Evolutionary conservation across 805 yeast genomes (phyloP).

Genomic region (Ogataea paraovalis): DNA sequence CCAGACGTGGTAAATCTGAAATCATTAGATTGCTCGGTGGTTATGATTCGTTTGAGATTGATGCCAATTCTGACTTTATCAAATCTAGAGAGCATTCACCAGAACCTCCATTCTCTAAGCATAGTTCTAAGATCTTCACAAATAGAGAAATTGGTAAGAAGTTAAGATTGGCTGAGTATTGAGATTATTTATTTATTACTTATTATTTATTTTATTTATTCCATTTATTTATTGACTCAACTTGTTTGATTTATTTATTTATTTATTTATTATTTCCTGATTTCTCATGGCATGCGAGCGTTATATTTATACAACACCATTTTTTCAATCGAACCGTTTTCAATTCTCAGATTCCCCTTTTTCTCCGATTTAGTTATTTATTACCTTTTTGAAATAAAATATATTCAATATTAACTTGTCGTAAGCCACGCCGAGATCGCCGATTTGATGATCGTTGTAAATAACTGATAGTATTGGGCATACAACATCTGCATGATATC

Average conservation of each 20-base stretch:
- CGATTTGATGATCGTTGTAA: too few species aligned
- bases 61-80: slow-evolving; percentile 47
- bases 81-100: slow-evolving; percentile 60
- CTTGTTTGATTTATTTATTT: background rate
- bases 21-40: slow-evolving; percentile 61
- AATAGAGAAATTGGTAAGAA: slow-evolving; percentile 59
- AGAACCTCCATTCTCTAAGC: slow-evolving; percentile 39
- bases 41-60: slow-evolving; percentile 77
- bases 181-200: slow-evolving; percentile 7
- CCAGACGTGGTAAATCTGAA: slow-evolving; percentile 22
- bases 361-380: background rate
- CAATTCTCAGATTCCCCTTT: background rate
- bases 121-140: slow-evolving; percentile 22
- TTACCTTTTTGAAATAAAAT: background rate
- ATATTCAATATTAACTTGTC: slow-evolving; percentile 8
- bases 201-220: background rate
- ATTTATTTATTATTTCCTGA: background rate
- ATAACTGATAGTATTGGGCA: too few species aligned
- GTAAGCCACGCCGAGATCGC: slow-evolving; percentile 10
- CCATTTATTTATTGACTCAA: background rate
- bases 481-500: too few species aligned
- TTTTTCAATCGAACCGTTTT: too few species aligned
- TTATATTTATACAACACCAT: background rate
- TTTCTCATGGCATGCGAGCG: background rate
- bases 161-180: slow-evolving; percentile 60